These are phyloP conservation scores for Carex parvula DNA, from an alignment of 176 grass and related monocot genomes.

Conservation along the genomic window DNA sequence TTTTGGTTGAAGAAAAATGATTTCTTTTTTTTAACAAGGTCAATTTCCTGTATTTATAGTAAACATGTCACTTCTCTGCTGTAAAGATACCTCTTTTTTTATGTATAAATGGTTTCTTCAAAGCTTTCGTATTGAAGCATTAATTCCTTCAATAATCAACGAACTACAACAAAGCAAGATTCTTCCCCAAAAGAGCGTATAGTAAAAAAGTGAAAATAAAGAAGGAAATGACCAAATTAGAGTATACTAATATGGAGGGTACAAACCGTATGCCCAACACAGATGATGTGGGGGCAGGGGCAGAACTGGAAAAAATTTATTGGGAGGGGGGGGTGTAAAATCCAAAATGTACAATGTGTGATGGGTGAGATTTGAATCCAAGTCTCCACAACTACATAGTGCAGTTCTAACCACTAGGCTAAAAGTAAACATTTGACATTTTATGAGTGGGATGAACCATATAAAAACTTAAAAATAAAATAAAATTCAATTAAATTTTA, in stretches of 20 bases:
- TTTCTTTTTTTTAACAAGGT: neutral
- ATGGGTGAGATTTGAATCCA: too few species aligned
- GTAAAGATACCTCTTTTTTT: neutral
- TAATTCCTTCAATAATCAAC: neutral
- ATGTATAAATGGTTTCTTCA: neutral
- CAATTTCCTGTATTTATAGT: neutral
- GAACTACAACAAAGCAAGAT: neutral
- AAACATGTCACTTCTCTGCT: neutral
- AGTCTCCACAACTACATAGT: too few species aligned
- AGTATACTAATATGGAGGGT: neutral
- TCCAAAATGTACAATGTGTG: too few species aligned
- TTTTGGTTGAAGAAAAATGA: neutral
- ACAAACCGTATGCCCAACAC: too few species aligned
- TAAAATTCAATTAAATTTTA: too few species aligned
- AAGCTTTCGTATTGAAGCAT: neutral
- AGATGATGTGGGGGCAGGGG: too few species aligned
- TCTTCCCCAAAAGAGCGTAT: neutral
- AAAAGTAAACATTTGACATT: too few species aligned
- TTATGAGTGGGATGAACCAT: too few species aligned
- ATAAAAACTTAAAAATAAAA: too few species aligned
- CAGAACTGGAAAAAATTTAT: too few species aligned
- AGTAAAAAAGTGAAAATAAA: neutral
- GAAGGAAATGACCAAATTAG: neutral
- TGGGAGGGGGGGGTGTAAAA: too few species aligned
- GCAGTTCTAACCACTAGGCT: too few species aligned